phyloP scores from a whole-genome alignment of 1,139 yeast genomes.

The Spathaspora sp. region DNA sequence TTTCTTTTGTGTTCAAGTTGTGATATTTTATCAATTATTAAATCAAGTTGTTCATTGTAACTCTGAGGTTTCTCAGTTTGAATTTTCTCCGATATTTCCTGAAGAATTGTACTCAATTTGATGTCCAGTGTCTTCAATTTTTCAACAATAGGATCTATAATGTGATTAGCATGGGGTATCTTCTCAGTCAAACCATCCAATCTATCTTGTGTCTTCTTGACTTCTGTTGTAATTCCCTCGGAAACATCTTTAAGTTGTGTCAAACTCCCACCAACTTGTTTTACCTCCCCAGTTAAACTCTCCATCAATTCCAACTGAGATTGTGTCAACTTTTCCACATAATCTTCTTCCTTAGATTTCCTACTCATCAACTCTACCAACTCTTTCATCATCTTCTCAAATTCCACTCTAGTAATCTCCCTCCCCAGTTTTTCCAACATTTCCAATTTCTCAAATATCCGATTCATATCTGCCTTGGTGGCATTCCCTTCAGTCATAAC shows the following conservation, averaged over 20 bases:
- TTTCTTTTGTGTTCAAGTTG: slow-evolving; percentile 2
- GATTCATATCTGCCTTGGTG: slow-evolving; percentile 31
- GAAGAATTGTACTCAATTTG: slow-evolving; percentile 19
- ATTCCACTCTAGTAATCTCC: background rate
- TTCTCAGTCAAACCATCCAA: slow-evolving; percentile 6
- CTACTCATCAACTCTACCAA: background rate
- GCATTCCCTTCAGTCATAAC: slow-evolving; percentile 40
- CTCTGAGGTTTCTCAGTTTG: slow-evolving; percentile 5
- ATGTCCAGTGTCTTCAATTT: slow-evolving; percentile 26
- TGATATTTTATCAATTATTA: slow-evolving; percentile 1
- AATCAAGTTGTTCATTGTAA: background rate
- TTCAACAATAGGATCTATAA: slow-evolving; percentile 26
- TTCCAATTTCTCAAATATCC: slow-evolving; percentile 19
- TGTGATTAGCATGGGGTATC: slow-evolving; percentile 15
- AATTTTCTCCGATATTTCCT: slow-evolving; percentile 16
- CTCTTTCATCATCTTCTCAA: background rate
- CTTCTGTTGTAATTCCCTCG: background rate
- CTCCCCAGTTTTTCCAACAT: slow-evolving; percentile 4
- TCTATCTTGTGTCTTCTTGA: background rate
- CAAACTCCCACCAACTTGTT: background rate
- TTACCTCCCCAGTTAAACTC: background rate
- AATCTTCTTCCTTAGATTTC: background rate
- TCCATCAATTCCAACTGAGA: background rate
- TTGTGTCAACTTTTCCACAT: background rate
- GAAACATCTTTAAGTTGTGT: background rate